Evolutionary conservation across 208 protist species (phyloP).

Genomic region (Lotmaria passim): DNA sequence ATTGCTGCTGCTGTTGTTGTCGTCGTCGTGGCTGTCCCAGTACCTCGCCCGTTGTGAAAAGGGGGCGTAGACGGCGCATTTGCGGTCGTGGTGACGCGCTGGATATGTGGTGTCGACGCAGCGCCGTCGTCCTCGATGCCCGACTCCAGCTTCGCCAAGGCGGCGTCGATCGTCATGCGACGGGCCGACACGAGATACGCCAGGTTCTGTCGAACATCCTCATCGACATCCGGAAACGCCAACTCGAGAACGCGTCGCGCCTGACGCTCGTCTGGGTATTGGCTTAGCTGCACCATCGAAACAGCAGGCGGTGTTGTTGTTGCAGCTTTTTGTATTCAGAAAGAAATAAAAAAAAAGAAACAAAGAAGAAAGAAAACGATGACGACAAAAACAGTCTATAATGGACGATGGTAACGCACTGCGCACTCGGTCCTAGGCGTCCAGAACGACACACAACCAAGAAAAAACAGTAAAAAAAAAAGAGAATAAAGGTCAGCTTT

Average conservation of each 20-base stretch:
- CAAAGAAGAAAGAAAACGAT: conserved; percentile 22
- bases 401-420: too few relatives aligned
- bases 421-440: too few relatives aligned
- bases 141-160: conserved; percentile 40
- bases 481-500: background rate
- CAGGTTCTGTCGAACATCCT: conserved; percentile 43
- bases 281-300: conserved; percentile 9
- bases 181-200: conserved; percentile 57
- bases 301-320: too few relatives aligned
- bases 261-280: conserved; percentile 45
- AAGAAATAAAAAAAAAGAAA: background rate
- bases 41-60: background rate
- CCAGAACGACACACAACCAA: background rate
- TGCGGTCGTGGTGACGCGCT: background rate
- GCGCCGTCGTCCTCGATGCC: too few relatives aligned
- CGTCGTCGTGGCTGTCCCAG: background rate
- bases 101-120: too few relatives aligned
- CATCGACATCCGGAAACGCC: conserved; percentile 48
- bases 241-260: conserved; percentile 41
- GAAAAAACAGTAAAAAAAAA: conserved; percentile 3
- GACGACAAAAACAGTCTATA: too few relatives aligned
- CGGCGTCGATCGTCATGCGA: conserved; percentile 64
- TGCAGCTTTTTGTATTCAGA: too few relatives aligned
- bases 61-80: background rate
- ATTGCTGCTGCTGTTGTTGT: too few relatives aligned